Conservation (phyloP, 2,329 filamentous ascomycete species). For the Akanthomyces muscarius region DNA sequence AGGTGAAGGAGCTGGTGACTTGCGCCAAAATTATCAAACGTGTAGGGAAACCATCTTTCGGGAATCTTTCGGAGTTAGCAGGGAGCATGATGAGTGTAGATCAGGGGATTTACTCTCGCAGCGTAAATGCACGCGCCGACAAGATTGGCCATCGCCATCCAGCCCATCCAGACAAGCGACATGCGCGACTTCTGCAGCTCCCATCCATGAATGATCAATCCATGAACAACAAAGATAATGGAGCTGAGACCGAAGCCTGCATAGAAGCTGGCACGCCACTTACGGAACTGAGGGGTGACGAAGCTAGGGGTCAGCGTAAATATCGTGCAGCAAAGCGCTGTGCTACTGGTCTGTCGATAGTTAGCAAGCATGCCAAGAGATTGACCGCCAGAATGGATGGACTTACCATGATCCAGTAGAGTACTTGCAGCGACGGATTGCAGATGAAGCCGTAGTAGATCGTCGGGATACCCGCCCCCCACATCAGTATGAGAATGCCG, state of each 20-base stretch:
- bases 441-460: conserved; percentile 21
- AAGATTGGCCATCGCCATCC: conserved; percentile 20
- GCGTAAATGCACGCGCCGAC: conserved; percentile 18
- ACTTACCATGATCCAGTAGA: conserved; percentile 20
- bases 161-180: conserved; percentile 19
- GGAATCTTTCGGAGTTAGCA: conserved; percentile 13
- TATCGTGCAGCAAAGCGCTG: conserved; percentile 17
- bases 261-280: conserved; percentile 19
- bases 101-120: conserved; percentile 12
- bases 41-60: conserved; percentile 16
- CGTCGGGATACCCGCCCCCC: conserved; percentile 12
- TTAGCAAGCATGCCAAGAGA: neutral
- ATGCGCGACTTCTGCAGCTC: conserved; percentile 19
- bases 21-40: conserved; percentile 9
- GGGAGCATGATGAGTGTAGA: neutral
- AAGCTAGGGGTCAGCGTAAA: conserved; percentile 20
- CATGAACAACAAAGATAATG: conserved; percentile 20
- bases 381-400: no score
- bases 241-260: conserved; percentile 21
- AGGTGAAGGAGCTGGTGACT: no score
- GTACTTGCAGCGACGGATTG: conserved; percentile 13
- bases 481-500: conserved; percentile 15
- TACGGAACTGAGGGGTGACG: conserved; percentile 16
- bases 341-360: conserved; percentile 5
- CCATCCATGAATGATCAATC: conserved; percentile 19